Percentiles rank a stretch among this genome's conserved stretches.
These are phyloP conservation scores for Lepidium sativum DNA, from an alignment of 345 rosid species.

Conservation along the genomic window DNA sequence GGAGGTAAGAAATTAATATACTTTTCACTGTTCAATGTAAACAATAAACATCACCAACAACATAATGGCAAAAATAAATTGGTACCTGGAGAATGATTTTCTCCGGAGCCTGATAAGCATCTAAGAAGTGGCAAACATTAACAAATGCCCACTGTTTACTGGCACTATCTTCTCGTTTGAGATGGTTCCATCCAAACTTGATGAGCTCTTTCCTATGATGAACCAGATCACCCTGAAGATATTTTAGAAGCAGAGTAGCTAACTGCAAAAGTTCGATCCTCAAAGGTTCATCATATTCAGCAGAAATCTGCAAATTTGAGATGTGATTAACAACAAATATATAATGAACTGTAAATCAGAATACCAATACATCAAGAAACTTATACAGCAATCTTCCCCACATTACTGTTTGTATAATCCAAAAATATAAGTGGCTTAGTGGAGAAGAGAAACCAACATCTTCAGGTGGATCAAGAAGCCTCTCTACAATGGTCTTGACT, in stretches of 20 bases:
- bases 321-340: neutral
- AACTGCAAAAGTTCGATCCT: slow-evolving; percentile 98
- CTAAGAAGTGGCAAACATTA: slow-evolving; percentile 97
- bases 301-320: slow-evolving; percentile 63
- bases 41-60: slow-evolving; percentile 6
- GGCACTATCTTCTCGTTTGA: slow-evolving; percentile 97
- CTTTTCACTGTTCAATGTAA: neutral
- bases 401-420: neutral
- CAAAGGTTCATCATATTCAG: slow-evolving; percentile 88
- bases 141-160: slow-evolving; percentile 99
- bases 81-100: slow-evolving; percentile 94
- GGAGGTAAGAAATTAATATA: neutral
- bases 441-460: slow-evolving; percentile 44
- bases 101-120: slow-evolving; percentile 99
- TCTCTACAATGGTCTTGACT: slow-evolving; percentile 85
- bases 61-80: neutral
- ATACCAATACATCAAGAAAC: neutral
- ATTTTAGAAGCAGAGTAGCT: slow-evolving; percentile 90
- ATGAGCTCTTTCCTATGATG: slow-evolving; percentile 94
- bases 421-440: slow-evolving; percentile 1
- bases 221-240: slow-evolving; percentile 89
- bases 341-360: neutral
- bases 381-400: neutral
- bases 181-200: slow-evolving; percentile 99
- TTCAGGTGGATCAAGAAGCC: slow-evolving; percentile 99